Evolutionary conservation across 2,329 filamentous ascomycete genomes (phyloP).

Genomic region (Exophiala xenobiotica): DNA sequence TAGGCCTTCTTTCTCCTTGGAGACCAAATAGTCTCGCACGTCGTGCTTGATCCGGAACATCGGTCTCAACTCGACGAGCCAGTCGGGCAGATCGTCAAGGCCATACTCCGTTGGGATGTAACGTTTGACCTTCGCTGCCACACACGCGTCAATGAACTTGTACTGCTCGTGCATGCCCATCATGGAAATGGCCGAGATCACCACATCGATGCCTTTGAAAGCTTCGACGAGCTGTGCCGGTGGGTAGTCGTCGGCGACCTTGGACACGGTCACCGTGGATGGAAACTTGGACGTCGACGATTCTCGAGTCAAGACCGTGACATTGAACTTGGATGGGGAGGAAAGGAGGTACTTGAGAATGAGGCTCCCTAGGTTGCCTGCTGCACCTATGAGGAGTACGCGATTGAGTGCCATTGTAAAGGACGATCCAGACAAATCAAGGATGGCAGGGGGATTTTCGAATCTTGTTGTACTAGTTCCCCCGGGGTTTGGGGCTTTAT

Average conservation of each 20-base stretch:
- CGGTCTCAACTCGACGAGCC: constrained; percentile 22
- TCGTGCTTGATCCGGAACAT: constrained; percentile 35
- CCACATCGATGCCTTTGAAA: constrained; percentile 22
- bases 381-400: constrained; percentile 22
- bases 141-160: constrained; percentile 42
- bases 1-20: constrained; percentile 22
- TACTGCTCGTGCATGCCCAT: constrained; percentile 32
- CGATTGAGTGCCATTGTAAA: constrained; percentile 13
- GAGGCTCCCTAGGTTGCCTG: constrained; percentile 21
- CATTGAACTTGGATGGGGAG: constrained; percentile 14
- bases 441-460: background rate
- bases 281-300: constrained; percentile 20
- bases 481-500: too few relatives aligned
- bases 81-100: constrained; percentile 27
- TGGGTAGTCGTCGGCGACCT: constrained; percentile 24
- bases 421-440: background rate
- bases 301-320: constrained; percentile 21
- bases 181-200: constrained; percentile 25
- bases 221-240: constrained; percentile 13
- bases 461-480: too few relatives aligned
- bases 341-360: constrained; percentile 20
- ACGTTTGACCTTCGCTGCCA: constrained; percentile 42
- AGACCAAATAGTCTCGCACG: constrained; percentile 33
- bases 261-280: constrained; percentile 5
- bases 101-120: constrained; percentile 42